Percentiles rank a stretch among this genome's conserved stretches.
Evolutionary conservation across 257 asterid species (phyloP).

Genomic region (Primulina tabacum): DNA sequence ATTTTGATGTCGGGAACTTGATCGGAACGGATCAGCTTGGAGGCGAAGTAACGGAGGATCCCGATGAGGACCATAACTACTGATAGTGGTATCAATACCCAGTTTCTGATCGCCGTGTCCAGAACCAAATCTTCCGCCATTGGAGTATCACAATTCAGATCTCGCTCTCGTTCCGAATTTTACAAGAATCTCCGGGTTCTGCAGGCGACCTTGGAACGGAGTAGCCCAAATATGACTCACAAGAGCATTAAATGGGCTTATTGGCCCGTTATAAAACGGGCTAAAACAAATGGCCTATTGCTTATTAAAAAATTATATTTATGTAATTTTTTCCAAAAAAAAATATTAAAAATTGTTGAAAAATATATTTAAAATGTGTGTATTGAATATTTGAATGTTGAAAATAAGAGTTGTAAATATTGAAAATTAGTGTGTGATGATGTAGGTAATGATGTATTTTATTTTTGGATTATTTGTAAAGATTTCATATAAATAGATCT

Average conservation of each 20-base stretch:
- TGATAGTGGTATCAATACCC: constrained; percentile 92
- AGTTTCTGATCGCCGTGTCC: constrained; percentile 95
- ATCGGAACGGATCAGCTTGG: constrained; percentile 90
- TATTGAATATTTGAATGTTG: too few relatives aligned
- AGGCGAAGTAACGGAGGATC: constrained; percentile 83
- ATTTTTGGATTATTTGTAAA: too few relatives aligned
- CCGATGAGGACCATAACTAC: constrained; percentile 97
- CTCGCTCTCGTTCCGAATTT: background rate
- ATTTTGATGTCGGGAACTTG: constrained; percentile 78
- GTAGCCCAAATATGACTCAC: background rate
- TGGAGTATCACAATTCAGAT: background rate
- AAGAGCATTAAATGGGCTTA: background rate
- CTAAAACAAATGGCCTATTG: background rate
- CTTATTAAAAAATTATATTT: too few relatives aligned
- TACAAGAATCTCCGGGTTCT: background rate
- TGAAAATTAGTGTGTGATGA: too few relatives aligned
- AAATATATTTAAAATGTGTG: too few relatives aligned
- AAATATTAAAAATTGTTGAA: too few relatives aligned
- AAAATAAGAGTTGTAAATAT: too few relatives aligned
- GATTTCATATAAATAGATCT: too few relatives aligned
- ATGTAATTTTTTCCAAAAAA: too few relatives aligned
- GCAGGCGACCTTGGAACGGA: background rate
- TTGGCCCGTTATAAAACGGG: background rate
- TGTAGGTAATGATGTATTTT: too few relatives aligned
- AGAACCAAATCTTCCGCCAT: constrained; percentile 97